Conservation (phyloP, 164 flowering plant genomes). For the Taxillus chinensis region DNA sequence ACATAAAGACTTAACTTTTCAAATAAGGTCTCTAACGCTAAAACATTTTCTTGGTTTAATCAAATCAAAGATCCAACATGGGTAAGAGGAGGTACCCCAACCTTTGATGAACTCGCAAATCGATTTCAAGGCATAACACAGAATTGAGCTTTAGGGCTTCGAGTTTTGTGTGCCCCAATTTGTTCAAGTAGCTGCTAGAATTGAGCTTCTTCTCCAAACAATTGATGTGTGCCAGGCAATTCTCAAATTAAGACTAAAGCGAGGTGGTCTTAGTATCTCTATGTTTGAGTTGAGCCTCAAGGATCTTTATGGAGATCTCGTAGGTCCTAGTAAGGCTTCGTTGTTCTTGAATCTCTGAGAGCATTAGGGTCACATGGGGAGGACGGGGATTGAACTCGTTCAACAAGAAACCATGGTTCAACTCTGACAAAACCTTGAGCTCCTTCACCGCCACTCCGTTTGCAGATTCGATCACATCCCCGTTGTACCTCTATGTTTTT, state of each 20-base stretch:
- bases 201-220: constrained; percentile 49
- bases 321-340: constrained; percentile 60
- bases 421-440: constrained; percentile 49
- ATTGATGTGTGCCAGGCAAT: constrained; percentile 21
- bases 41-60: too few relatives aligned
- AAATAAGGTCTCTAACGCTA: too few relatives aligned
- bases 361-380: constrained; percentile 56
- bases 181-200: constrained; percentile 37
- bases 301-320: constrained; percentile 55
- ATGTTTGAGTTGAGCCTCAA: constrained; percentile 34
- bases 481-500: too few relatives aligned
- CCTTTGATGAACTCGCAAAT: constrained; percentile 48
- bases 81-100: too few relatives aligned
- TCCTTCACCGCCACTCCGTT: constrained; percentile 64
- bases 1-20: too few relatives aligned
- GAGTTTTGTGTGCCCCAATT: constrained; percentile 32
- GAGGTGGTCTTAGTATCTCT: constrained; percentile 29
- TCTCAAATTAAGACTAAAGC: constrained; percentile 28
- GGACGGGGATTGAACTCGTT: constrained; percentile 47
- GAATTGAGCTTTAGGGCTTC: constrained; percentile 37
- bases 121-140: constrained; percentile 44
- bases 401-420: constrained; percentile 55
- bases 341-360: constrained; percentile 81
- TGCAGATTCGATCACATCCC: constrained; percentile 48
- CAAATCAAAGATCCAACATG: too few relatives aligned